Base-by-base conservation (phyloP, 192 early-diverging fungal species). In the Dissophora ornata region DNA sequence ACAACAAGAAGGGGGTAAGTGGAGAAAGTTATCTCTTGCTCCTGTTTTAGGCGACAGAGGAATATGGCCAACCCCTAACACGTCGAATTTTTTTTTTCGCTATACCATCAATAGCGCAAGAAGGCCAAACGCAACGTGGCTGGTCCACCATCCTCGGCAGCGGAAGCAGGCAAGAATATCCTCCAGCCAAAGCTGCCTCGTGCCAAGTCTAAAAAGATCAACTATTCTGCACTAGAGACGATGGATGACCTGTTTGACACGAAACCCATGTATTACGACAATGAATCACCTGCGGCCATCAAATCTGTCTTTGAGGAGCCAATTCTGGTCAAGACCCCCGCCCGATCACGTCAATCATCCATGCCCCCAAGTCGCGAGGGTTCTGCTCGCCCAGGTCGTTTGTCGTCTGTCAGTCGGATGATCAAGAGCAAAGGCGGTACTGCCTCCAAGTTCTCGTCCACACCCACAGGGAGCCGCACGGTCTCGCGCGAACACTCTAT, bases 161-260 rank as follows among this genome's bases (percentile, higher is more conserved):
- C 89, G 8, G 95, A 98, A 69, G 93, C 95, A 2, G 88, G 92
- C 16, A 85, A 88, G 59, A 89, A 89, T 36, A 75, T 97, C 44
- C 62, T 96, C 25, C 79, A 85, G 10, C 81, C 85, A 38, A 94
- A 92, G 55, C 79, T 86, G 36, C 74, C 93, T 57, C 64, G 73
- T 9, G 41, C 56, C 7, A 77, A 77, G 25, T 97, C 96, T 18
- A 95, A 94, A 57, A 96, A 97, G 69, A 95, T 98, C 71, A 96
- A 96, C 78, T 93, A 95, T 59, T 62, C 57, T n/a, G 73, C 73
- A 8, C 19, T 77, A 30, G 87, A 88, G 0, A 86, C 91, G 0
- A 81, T 98, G 57, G 89, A 92, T 24, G 88, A 84, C 44, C 83
- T 92, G 28, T 87, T 94, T 69, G 89, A 88, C 49, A 82, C 71